Percentiles rank a stretch among this genome's conserved stretches.
Evolutionary conservation across 768 basidiomycete genomes (phyloP).

Genomic region (Pleurotus tuber-regium): DNA sequence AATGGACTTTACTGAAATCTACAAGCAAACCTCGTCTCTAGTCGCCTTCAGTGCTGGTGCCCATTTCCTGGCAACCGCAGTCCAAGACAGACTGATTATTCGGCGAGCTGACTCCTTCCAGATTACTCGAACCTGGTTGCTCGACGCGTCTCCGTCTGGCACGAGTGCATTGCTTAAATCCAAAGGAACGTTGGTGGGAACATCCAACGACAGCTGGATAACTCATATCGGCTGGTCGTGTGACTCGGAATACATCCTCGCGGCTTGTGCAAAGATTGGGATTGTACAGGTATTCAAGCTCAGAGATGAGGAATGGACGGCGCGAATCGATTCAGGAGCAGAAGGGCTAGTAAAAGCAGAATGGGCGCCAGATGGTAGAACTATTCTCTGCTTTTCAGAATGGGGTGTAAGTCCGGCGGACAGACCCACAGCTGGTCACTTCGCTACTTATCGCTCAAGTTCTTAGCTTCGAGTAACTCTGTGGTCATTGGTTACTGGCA

Average conservation of each 20-base stretch:
- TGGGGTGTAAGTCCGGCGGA: slow-evolving; percentile 74
- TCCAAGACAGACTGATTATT: slow-evolving; percentile 77
- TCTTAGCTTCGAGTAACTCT: slow-evolving; percentile 78
- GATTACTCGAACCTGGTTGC: slow-evolving; percentile 76
- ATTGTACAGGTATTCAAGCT: slow-evolving; percentile 78
- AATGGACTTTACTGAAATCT: slow-evolving; percentile 89
- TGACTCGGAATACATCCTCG: slow-evolving; percentile 85
- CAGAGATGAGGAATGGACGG: slow-evolving; percentile 75
- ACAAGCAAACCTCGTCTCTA: slow-evolving; percentile 68
- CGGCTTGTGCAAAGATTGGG: slow-evolving; percentile 70
- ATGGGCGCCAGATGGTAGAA: slow-evolving; percentile 86
- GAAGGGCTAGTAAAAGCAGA: slow-evolving; percentile 87
- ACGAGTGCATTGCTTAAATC: slow-evolving; percentile 42
- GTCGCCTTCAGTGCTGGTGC: slow-evolving; percentile 85
- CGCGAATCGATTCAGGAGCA: slow-evolving; percentile 74
- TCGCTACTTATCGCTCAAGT: slow-evolving; percentile 10
- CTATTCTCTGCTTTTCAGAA: slow-evolving; percentile 86
- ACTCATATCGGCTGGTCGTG: slow-evolving; percentile 83
- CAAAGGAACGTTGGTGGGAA: slow-evolving; percentile 25
- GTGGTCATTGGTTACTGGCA: slow-evolving; percentile 77
- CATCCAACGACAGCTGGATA: slow-evolving; percentile 42
- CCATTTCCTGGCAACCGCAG: slow-evolving; percentile 80
- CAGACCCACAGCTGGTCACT: not conserved
- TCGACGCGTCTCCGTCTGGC: slow-evolving; percentile 53
- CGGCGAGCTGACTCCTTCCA: slow-evolving; percentile 83